Conservation (phyloP, 163 green algal genomes). For the Chloromonas sp. region DNA sequence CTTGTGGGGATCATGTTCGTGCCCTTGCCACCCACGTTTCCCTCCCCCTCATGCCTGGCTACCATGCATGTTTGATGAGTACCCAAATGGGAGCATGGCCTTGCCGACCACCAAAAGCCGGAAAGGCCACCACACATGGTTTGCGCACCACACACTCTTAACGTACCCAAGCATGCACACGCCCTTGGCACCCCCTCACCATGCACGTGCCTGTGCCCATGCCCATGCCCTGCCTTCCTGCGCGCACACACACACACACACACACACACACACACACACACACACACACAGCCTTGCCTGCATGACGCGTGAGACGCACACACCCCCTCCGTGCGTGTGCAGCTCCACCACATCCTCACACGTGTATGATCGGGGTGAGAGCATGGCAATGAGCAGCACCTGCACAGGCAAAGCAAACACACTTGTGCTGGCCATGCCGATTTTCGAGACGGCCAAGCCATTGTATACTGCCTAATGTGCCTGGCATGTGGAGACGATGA, state of each 20-base stretch:
- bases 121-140: no score
- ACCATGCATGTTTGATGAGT: no score
- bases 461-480: not conserved
- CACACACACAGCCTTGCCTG: constrained; percentile 8
- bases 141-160: no score
- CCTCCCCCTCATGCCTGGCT: no score
- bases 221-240: no score
- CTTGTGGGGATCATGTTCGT: no score
- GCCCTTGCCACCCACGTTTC: no score
- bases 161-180: no score
- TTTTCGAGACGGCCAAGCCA: not conserved
- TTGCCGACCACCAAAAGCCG: no score
- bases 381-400: constrained; percentile 80
- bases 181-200: no score
- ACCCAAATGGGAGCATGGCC: no score
- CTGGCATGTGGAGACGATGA: not conserved
- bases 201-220: no score
- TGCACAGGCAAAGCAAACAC: constrained; percentile 18
- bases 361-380: constrained; percentile 83
- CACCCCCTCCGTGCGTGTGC: constrained; percentile 86
- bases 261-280: not conserved
- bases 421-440: not conserved
- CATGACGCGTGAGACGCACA: constrained; percentile 76
- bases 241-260: not conserved
- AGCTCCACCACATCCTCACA: constrained; percentile 93